A percentile compares a stretch with the other conserved stretches of the same genome.
Evolutionary conservation across 805 yeast species (phyloP).

Genomic region (Ogataea trehaloabstinens): DNA sequence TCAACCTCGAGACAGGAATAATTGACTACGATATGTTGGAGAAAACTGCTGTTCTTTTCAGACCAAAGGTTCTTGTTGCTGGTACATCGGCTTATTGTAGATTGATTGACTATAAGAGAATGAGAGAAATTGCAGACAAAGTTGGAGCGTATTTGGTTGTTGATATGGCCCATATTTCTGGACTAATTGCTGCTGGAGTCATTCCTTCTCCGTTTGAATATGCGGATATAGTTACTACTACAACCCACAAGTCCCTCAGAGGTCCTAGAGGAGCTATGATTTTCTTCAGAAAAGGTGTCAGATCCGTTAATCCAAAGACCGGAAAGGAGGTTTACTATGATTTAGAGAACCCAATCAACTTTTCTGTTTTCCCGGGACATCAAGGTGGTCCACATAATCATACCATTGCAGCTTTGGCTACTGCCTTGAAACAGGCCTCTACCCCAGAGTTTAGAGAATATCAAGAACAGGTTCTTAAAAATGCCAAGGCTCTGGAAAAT

Average conservation of each 20-base stretch:
- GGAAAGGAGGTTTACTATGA: conserved; percentile 91
- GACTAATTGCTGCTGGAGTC: conserved; percentile 92
- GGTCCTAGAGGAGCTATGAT: conserved; percentile 99
- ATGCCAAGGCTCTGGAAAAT: conserved; percentile 79
- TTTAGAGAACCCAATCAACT: conserved; percentile 91
- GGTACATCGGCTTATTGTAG: conserved; percentile 99
- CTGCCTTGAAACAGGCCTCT: conserved; percentile 91
- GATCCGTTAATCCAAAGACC: conserved; percentile 80
- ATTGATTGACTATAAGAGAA: conserved; percentile 92
- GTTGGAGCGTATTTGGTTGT: conserved; percentile 95
- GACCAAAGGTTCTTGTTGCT: conserved; percentile 96
- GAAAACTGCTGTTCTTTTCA: conserved; percentile 83
- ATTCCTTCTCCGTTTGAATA: conserved; percentile 95
- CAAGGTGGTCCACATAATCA: conserved; percentile 99
- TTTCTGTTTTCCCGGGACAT: conserved; percentile 99
- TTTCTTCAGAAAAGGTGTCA: conserved; percentile 94
- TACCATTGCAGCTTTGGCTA: conserved; percentile 96
- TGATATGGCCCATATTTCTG: conserved; percentile 99
- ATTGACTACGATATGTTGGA: conserved; percentile 96
- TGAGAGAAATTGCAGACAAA: conserved; percentile 94
- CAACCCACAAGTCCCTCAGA: conserved; percentile 97
- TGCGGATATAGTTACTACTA: conserved; percentile 97
- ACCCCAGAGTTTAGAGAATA: conserved; percentile 88
- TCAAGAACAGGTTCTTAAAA: conserved; percentile 83
- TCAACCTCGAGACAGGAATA: conserved; percentile 85